Base-by-base conservation (phyloP, 2,329 filamentous ascomycete genomes). In the Fusarium anthophilum region DNA sequence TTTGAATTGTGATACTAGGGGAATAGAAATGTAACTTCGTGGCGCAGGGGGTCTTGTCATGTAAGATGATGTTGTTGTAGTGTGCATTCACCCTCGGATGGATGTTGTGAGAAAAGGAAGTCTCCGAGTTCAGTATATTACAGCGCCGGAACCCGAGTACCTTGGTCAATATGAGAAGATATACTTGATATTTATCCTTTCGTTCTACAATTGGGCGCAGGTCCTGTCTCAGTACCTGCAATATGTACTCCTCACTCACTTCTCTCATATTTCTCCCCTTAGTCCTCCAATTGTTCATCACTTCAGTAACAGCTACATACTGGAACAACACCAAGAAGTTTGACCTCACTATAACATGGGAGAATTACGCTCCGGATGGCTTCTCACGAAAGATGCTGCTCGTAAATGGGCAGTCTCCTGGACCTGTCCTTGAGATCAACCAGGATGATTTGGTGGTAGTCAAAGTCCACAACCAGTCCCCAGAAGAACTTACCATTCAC, bases 351-450 rank as follows among this genome's bases (percentile, higher is more conserved):
- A 45, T 83, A 35, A 84, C 83, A 10, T 85, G 83, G 82, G 80
- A 82, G 26, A 76, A 78, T 3, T 61, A 82, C 38, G 81, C 83
- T 0, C 85, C 85, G 0, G 83, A 86, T 79, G 88, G 89, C 30
- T 81, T 84, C 63, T 66, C 79, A 1, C 80, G 84, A 18, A 71
- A 84, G 45, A 84, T 87, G 80, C 75, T 86, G 70, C 81, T 91
- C 47, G 81, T 91, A 76, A 92, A 92, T 70, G 87, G 87, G 17
- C 84, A 89, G 75, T 90, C 88, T 55, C 91, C 91, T 1, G 92
- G 90, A 0, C 91, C 91, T 1, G 81, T 84, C 4, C 84, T 93
- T 14, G 84, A 87, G 54, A 83, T 87, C 14, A 80, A 85, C 50
- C 85, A 89, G 78, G 88, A 87, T 24, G 87, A 90, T 61, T 78